These are phyloP conservation scores for Circinella minor DNA, from an alignment of 371 early-diverging fungal genomes.

Conservation along the genomic window DNA sequence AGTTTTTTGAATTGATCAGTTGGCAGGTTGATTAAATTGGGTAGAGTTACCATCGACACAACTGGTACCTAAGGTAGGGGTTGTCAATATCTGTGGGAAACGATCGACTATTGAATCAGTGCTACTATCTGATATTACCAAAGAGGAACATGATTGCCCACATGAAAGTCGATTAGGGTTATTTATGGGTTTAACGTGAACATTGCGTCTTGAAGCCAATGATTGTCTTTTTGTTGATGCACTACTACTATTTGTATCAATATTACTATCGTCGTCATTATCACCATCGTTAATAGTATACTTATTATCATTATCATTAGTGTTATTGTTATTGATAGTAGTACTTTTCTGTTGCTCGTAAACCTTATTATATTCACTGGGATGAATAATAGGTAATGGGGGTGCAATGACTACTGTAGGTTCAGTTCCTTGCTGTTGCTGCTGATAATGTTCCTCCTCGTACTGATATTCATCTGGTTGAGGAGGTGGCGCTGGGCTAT, in stretches of 20 bases:
- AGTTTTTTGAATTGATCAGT: not conserved
- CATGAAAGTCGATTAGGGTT: conserved; percentile 9
- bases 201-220: conserved; percentile 10
- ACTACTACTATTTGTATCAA: not conserved
- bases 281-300: not conserved
- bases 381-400: conserved; percentile 38
- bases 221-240: conserved; percentile 9
- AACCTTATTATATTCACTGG: conserved; percentile 41
- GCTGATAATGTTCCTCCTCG: conserved; percentile 20
- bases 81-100: conserved; percentile 16
- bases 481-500: conserved; percentile 9
- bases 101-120: conserved; percentile 5
- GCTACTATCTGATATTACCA: conserved; percentile 9
- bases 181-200: conserved; percentile 6
- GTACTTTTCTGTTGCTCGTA: conserved; percentile 1
- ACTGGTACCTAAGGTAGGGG: conserved; percentile 6
- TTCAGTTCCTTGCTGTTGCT: not conserved
- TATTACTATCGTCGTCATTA: not conserved
- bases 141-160: conserved; percentile 17
- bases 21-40: not conserved
- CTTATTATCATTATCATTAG: conserved; percentile 5
- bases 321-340: not conserved
- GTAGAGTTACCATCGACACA: not conserved
- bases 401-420: conserved; percentile 12
- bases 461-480: not conserved